A percentile compares a stretch with the other conserved stretches of the same genome.
phyloP scores from a whole-genome alignment of 2,329 filamentous ascomycete genomes.

The Diaporthe sp. region DNA sequence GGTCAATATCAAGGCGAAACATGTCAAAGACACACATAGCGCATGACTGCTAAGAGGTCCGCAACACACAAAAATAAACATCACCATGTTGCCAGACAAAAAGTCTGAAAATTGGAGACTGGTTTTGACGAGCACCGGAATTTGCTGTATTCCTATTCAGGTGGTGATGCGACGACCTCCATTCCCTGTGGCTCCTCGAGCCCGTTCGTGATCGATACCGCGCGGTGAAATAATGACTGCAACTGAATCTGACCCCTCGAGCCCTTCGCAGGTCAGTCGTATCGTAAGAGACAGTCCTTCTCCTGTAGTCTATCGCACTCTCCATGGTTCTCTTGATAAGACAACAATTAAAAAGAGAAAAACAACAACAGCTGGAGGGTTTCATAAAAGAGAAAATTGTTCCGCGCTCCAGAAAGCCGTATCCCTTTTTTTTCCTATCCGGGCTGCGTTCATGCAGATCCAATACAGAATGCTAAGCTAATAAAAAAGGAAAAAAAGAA shows the following conservation, averaged over 20 bases:
- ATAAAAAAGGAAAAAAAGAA: neutral
- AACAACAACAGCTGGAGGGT: neutral
- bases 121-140: neutral
- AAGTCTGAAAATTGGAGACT: neutral
- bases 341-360: neutral
- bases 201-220: neutral
- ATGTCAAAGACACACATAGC: neutral
- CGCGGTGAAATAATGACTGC: slow-evolving; percentile 11
- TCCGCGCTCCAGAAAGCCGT: slow-evolving; percentile 22
- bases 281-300: slow-evolving; percentile 24
- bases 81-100: neutral
- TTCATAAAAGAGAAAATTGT: neutral
- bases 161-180: neutral
- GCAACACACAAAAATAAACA: neutral
- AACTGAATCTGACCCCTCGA: slow-evolving; percentile 30
- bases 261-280: slow-evolving; percentile 35
- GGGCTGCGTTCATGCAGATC: slow-evolving; percentile 29
- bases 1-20: slow-evolving; percentile 10
- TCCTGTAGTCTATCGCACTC: slow-evolving; percentile 26
- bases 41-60: neutral
- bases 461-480: slow-evolving; percentile 36
- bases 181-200: neutral
- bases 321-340: slow-evolving; percentile 15
- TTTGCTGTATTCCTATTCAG: slow-evolving; percentile 19
- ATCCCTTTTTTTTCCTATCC: slow-evolving; percentile 18